phyloP scores from a whole-genome alignment of 2,329 filamentous ascomycete genomes.

The Corinectria fuckeliana region DNA sequence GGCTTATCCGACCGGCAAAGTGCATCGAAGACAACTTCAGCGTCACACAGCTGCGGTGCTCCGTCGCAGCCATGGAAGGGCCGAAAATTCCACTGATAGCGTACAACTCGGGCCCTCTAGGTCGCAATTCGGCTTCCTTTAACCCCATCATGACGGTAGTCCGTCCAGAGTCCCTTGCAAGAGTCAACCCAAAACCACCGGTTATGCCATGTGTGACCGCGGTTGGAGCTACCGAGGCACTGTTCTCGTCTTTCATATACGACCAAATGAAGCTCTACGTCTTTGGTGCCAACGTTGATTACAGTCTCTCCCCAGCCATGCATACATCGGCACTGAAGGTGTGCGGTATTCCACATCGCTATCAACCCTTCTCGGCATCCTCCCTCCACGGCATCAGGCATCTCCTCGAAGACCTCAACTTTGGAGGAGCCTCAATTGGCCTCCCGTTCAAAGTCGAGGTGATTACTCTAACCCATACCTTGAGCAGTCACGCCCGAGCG shows the following conservation, averaged over 20 bases:
- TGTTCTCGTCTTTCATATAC: conserved; percentile 71
- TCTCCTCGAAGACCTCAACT: conserved; percentile 68
- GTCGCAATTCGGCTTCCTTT: conserved; percentile 69
- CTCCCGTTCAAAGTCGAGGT: conserved; percentile 79
- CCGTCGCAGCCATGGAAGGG: conserved; percentile 50
- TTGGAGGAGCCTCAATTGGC: conserved; percentile 75
- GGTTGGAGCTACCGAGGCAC: conserved; percentile 66
- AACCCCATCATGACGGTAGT: conserved; percentile 70
- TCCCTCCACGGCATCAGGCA: conserved; percentile 68
- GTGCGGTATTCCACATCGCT: conserved; percentile 73
- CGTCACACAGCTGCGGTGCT: conserved; percentile 61
- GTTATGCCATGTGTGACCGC: conserved; percentile 58
- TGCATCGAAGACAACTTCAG: conserved; percentile 68
- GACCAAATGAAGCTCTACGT: conserved; percentile 77
- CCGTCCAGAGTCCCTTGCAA: conserved; percentile 48
- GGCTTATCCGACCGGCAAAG: conserved; percentile 63
- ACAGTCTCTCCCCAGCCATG: conserved; percentile 80
- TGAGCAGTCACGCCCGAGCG: conserved; percentile 74
- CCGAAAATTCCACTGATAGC: conserved; percentile 62
- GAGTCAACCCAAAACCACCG: conserved; percentile 31
- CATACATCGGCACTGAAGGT: conserved; percentile 72
- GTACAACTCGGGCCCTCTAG: conserved; percentile 69
- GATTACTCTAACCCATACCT: conserved; percentile 70
- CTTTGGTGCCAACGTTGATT: conserved; percentile 73
- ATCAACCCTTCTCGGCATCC: conserved; percentile 67